Evolutionary conservation across 208 protist genomes (phyloP).

Genomic region (Acanthamoeba quina): DNA sequence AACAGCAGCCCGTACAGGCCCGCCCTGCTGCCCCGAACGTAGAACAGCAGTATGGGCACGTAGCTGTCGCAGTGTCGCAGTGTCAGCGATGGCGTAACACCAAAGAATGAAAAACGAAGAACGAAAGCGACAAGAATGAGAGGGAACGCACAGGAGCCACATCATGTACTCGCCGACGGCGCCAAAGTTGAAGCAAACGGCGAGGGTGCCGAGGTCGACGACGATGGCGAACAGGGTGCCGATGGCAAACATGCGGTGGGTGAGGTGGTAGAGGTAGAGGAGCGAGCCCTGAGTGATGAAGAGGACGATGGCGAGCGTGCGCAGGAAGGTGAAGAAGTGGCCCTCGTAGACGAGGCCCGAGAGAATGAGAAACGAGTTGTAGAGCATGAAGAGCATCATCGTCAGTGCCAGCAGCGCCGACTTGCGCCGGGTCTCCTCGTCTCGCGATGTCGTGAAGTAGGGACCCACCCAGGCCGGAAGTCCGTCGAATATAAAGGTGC

Average conservation of each 20-base stretch:
- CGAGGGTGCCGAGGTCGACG: conserved; percentile 27
- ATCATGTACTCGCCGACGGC: conserved; percentile 48
- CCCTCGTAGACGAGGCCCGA: conserved; percentile 35
- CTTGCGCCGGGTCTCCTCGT: conserved; percentile 19
- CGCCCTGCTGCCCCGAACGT: conserved; percentile 37
- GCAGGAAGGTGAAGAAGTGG: conserved; percentile 60
- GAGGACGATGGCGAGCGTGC: neutral
- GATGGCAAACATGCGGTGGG: conserved; percentile 10
- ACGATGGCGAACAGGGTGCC: neutral
- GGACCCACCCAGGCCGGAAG: conserved; percentile 18
- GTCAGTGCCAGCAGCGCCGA: neutral
- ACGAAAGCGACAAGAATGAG: neutral
- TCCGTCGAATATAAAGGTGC: conserved; percentile 13
- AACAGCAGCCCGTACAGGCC: conserved; percentile 39
- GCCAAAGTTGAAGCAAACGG: conserved; percentile 48
- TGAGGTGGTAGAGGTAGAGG: conserved; percentile 4
- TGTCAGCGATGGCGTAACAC: no score
- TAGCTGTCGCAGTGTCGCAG: neutral
- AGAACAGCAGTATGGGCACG: conserved; percentile 62
- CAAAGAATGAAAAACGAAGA: no score
- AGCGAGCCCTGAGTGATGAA: neutral
- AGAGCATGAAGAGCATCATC: conserved; percentile 32
- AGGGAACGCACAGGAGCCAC: neutral
- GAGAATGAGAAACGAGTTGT: neutral
- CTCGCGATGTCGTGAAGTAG: conserved; percentile 7